phyloP scores from a whole-genome alignment of 2,329 filamentous ascomycete species.

The Aspergillus bombycis region DNA sequence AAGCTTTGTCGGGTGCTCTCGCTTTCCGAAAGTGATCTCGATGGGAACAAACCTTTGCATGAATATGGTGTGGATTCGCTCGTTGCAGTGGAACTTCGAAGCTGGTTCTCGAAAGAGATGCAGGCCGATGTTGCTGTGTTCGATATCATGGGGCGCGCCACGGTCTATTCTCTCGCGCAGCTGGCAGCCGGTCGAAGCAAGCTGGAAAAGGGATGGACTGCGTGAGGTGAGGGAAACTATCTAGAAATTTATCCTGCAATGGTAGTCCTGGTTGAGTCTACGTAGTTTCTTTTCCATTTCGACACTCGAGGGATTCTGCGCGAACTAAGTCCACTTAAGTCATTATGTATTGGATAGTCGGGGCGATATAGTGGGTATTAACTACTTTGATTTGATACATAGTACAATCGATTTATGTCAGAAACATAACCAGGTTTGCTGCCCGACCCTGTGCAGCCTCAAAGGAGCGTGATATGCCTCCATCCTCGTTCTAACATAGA shows the following conservation, averaged over 20 bases:
- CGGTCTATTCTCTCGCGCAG: constrained; percentile 2
- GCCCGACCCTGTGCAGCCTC: no score
- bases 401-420: no score
- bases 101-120: constrained; percentile 7
- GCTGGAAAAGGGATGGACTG: neutral
- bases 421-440: no score
- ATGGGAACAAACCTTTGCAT: constrained; percentile 25
- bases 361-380: no score
- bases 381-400: no score
- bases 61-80: neutral
- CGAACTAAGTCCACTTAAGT: no score
- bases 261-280: neutral
- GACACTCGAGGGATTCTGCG: neutral
- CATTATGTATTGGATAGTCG: no score
- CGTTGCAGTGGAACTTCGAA: neutral
- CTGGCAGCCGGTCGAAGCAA: constrained; percentile 6
- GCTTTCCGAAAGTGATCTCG: constrained; percentile 34
- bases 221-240: neutral
- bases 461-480: no score
- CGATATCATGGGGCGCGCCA: constrained; percentile 13
- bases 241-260: neutral
- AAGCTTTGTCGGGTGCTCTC: constrained; percentile 41
- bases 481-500: neutral
- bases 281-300: neutral
- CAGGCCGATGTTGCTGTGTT: constrained; percentile 12